These are phyloP conservation scores for Calonectria ilicicola DNA, from an alignment of 2,329 filamentous ascomycete species.

Conservation along the genomic window DNA sequence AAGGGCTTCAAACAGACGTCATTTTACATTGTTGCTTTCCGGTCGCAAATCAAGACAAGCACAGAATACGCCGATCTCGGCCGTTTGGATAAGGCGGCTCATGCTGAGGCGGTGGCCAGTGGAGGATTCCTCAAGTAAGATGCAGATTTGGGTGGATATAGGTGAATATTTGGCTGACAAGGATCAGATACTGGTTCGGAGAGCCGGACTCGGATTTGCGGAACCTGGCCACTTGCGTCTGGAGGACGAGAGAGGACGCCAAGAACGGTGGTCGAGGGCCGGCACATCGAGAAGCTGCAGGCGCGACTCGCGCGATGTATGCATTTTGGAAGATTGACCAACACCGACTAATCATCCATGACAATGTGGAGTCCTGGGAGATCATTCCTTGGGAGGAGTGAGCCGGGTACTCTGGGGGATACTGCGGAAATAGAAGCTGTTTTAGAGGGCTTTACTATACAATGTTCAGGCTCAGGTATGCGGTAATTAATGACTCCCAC, in stretches of 20 bases:
- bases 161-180: slow-evolving; percentile 30
- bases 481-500: background rate
- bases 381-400: slow-evolving; percentile 66
- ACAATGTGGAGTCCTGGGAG: slow-evolving; percentile 73
- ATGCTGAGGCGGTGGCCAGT: slow-evolving; percentile 81
- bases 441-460: background rate
- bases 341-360: slow-evolving; percentile 74
- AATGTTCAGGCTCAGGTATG: background rate
- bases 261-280: slow-evolving; percentile 69
- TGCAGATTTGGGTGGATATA: background rate
- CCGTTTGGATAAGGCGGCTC: slow-evolving; percentile 80
- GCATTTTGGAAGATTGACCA: slow-evolving; percentile 79
- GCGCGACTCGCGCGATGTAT: slow-evolving; percentile 72
- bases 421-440: background rate
- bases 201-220: slow-evolving; percentile 74
- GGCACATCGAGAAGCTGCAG: slow-evolving; percentile 74
- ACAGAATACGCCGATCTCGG: slow-evolving; percentile 78
- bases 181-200: slow-evolving; percentile 85
- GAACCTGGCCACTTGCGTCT: slow-evolving; percentile 86
- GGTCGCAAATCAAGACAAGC: slow-evolving; percentile 76
- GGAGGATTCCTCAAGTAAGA: slow-evolving; percentile 84
- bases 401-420: slow-evolving; percentile 3
- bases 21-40: slow-evolving; percentile 90
- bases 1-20: slow-evolving; percentile 68
- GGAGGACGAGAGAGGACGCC: slow-evolving; percentile 71